Conservation (phyloP, 2,329 filamentous ascomycete species). For the Annulohypoxylon truncatum region DNA sequence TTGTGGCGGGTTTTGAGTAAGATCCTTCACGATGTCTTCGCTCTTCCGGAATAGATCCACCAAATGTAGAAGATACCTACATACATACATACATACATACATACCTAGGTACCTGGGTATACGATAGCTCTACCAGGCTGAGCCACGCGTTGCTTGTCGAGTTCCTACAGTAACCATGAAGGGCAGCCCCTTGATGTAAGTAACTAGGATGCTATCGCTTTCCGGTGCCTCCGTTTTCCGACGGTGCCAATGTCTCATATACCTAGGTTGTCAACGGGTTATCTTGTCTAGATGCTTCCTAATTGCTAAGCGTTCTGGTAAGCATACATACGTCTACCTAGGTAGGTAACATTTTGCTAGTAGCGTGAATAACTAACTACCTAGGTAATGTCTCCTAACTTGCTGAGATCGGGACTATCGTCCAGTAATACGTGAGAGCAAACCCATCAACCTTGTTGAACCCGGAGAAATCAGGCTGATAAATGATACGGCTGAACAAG, state of each 20-base stretch:
- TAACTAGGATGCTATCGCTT: slow-evolving; percentile 28
- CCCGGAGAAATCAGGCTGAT: slow-evolving; percentile 41
- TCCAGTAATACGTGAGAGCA: slow-evolving; percentile 7
- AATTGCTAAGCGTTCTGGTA: slow-evolving; percentile 19
- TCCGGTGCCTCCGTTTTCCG: slow-evolving; percentile 33
- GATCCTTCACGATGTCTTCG: slow-evolving; percentile 41
- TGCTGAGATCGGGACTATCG: slow-evolving; percentile 11
- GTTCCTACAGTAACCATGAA: slow-evolving; percentile 4
- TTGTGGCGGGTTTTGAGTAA: slow-evolving; percentile 12
- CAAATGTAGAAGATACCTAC: not conserved
- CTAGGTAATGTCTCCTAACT: slow-evolving; percentile 14
- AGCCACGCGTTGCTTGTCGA: slow-evolving; percentile 9
- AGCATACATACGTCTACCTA: slow-evolving; percentile 1
- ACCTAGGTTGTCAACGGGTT: slow-evolving; percentile 10
- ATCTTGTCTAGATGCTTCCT: not conserved
- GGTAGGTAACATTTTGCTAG: slow-evolving; percentile 4
- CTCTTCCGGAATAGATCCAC: slow-evolving; percentile 12
- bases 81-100: not conserved
- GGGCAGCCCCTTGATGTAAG: slow-evolving; percentile 16
- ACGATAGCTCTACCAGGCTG: slow-evolving; percentile 3
- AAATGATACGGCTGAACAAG: slow-evolving; percentile 24
- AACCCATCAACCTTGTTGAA: slow-evolving; percentile 22
- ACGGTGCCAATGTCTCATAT: slow-evolving; percentile 31
- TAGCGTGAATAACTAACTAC: not conserved
- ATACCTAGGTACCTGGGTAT: not conserved